These are phyloP conservation scores for Neoascochyta sp. DNA, from an alignment of 2,329 filamentous ascomycete species.

Conservation along the genomic window DNA sequence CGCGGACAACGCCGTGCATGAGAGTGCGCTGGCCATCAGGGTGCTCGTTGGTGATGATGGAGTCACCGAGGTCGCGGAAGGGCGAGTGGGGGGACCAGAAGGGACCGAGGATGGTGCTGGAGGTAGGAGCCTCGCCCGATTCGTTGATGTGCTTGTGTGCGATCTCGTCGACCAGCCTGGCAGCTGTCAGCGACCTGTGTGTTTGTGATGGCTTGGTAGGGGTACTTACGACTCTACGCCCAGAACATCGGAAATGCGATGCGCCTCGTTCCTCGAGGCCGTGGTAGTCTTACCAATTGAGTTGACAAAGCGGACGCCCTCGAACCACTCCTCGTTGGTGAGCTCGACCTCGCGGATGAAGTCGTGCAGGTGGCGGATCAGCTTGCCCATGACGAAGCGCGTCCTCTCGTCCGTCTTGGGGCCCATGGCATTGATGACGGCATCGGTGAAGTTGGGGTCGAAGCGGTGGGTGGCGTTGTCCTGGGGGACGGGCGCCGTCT, in stretches of 20 bases:
- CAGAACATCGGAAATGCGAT: conserved; percentile 68
- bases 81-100: conserved; percentile 75
- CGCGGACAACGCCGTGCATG: conserved; percentile 67
- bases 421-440: conserved; percentile 70
- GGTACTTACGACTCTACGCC: conserved; percentile 65
- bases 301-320: conserved; percentile 72
- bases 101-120: conserved; percentile 70
- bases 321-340: conserved; percentile 72
- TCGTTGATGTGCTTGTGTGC: conserved; percentile 62
- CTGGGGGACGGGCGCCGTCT: conserved; percentile 21
- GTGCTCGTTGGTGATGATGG: conserved; percentile 62
- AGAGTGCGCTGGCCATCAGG: conserved; percentile 56
- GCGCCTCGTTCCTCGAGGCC: conserved; percentile 68
- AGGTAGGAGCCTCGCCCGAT: conserved; percentile 62
- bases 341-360: conserved; percentile 75
- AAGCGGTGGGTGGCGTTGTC: conserved; percentile 46
- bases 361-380: conserved; percentile 73
- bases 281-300: conserved; percentile 66
- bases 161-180: conserved; percentile 63
- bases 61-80: conserved; percentile 63
- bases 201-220: too few relatives aligned
- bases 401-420: conserved; percentile 64
- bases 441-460: conserved; percentile 73
- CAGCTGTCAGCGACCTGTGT: too few relatives aligned
- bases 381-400: conserved; percentile 58